Evolutionary conservation across 2,329 filamentous ascomycete genomes (phyloP), one percentile per base, ranked within the genome.

Genomic region (Teratosphaeria gauchensis): DNA sequence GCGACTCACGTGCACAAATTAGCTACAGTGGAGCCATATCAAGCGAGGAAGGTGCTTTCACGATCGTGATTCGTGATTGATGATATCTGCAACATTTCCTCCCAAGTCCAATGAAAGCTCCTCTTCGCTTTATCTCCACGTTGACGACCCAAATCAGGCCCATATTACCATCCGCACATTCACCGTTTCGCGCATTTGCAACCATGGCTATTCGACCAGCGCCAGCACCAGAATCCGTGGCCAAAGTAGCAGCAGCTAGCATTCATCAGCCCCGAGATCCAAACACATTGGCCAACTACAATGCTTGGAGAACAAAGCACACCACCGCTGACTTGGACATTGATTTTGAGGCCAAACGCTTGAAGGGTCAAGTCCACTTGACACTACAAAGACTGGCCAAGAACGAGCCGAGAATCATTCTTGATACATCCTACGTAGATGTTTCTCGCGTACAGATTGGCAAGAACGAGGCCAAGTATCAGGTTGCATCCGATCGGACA

Each of bases 261-360:
- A 71, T 73, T 14, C 69, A 71, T 54, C 60, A 67, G 42, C 68
- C 65, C 8, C 62, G 72, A 62, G 92, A 97, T 76, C 91, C 91
- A 56, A 95, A 91, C 73, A 96, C 94, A 30, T 77, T 94, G 60
- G 88, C 89, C 71, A 97, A 97, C 78, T 96, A 96, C 75, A 85
- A 89, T 73, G 85, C 87, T 58, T 96, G 90, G 85, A 80, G 84
- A 61, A 96, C 90, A 19, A 85, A 82, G 71, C 91, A 96, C 77
- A 94, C 90, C 21, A 86, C 84, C 21, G 88, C 89, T 59, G 85
- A 88, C 73, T 84, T 96, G 69, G 84, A 85, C 65, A 86, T 97
- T 66, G 85, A 95, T 69, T 99, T 97, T 72, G 83, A 88, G 61
- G 80, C 84, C 70, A 89, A 90, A 78, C 81, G 83, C 57, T 81